These are phyloP conservation scores for Penicillium nucicola DNA, from an alignment of 495 filamentous ascomycete species.

Conservation along the genomic window DNA sequence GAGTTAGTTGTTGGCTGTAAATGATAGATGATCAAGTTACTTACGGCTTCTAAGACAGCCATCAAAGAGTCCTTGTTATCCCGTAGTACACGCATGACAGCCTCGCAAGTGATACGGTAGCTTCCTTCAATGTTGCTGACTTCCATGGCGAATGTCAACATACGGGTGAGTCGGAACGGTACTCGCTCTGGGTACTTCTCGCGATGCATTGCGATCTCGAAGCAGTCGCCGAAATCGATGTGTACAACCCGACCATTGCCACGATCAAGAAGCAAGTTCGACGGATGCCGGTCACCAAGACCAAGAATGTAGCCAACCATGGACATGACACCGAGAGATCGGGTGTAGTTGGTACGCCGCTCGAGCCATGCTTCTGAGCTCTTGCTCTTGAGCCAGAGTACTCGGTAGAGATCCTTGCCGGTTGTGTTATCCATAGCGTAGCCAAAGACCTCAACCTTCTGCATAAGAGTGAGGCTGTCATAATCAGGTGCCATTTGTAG, in stretches of 20 bases:
- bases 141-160: conserved; percentile 99
- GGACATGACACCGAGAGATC: conserved; percentile 98
- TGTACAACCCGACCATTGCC: conserved; percentile 95
- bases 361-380: conserved; percentile 97
- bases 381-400: conserved; percentile 98
- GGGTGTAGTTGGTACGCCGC: conserved; percentile 93
- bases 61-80: conserved; percentile 98
- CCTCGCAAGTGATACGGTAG: conserved; percentile 95
- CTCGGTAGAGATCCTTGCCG: conserved; percentile 95
- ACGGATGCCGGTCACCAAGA: conserved; percentile 92
- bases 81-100: conserved; percentile 94
- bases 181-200: conserved; percentile 98
- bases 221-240: conserved; percentile 98
- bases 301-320: conserved; percentile 99
- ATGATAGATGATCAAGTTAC: conserved; percentile 29
- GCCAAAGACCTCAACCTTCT: conserved; percentile 98
- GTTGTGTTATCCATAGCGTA: conserved; percentile 99
- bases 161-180: conserved; percentile 93
- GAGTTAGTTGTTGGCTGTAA: conserved; percentile 17
- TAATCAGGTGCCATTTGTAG: conserved; percentile 99
- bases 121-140: conserved; percentile 98
- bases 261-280: conserved; percentile 93
- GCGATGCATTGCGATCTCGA: conserved; percentile 98
- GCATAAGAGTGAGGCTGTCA: conserved; percentile 97
- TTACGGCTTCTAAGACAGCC: conserved; percentile 96